Evolutionary conservation across 2,329 filamentous ascomycete genomes (phyloP), one percentile per base, ranked within the genome.

Genomic region (Calonectria pauciramosa): DNA sequence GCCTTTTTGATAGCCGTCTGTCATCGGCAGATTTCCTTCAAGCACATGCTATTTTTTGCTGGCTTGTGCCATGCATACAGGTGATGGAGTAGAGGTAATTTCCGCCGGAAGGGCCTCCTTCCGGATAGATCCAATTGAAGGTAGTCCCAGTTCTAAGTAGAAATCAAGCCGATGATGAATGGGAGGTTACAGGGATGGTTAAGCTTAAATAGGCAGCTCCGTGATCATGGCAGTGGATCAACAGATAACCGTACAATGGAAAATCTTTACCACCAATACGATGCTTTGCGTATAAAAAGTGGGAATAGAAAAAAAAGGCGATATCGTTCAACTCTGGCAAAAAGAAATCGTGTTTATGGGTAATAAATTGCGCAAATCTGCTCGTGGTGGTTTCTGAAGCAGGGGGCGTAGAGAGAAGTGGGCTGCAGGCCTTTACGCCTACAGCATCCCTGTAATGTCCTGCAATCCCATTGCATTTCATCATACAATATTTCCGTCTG

Each of bases 181-280:
- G n/a, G 36, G 23, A 63, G 34, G 34, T 63, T 63, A 36, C 56
- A 63, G 56, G 56, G 56, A 18, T 41, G 9, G 20, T 41, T 63
- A 63, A 41, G 56, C 56, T 38, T 63, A 63, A 63, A 63, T 26
- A 63, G 56, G 56, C 56, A 63, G 56, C 56, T 63, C 32, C 56
- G 38, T 28, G n/a, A 41, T 28, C 23, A 13, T 18, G 7, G 0
- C 1, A 20, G 36, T 63, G 56, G 56, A 63, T 38, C 56, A 13
- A 41, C 13, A 63, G 56, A 63, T 63, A 63, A 3, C n/a, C 2
- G 23, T 23, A 41, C 3, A 26, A 26, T 28, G 56, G 36, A 63
- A 63, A 63, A 63, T 28, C 16, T 63, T 63, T 38, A 41, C 56
- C 56, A 63, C 34, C 56, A 63, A 63, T 63, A 63, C 56, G 20